Evolutionary conservation across 805 yeast genomes (phyloP).

Genomic region (Maudiozyma serrabonitensis): DNA sequence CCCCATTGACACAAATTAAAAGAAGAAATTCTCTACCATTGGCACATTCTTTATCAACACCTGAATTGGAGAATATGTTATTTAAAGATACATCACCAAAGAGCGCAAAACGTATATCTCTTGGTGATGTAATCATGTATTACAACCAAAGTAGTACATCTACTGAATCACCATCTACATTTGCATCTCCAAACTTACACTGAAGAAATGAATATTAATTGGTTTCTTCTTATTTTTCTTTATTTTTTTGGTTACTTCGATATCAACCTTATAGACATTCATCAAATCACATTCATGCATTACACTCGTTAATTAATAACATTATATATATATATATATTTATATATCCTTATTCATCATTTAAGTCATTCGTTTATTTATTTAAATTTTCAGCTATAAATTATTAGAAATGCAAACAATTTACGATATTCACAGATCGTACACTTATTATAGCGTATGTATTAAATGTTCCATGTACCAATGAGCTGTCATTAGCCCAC

Average conservation of each 20-base stretch:
- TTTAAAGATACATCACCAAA: constrained; percentile 8
- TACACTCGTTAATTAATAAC: neutral
- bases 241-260: neutral
- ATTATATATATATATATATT: neutral
- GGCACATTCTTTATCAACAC: constrained; percentile 9
- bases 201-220: neutral
- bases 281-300: neutral
- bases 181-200: constrained; percentile 2
- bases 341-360: neutral
- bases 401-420: neutral
- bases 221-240: neutral
- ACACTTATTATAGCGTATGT: no score
- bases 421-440: no score
- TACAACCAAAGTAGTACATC: constrained; percentile 19
- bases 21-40: constrained; percentile 1
- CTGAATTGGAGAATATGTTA: constrained; percentile 16
- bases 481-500: no score
- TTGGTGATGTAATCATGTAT: constrained; percentile 25
- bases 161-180: constrained; percentile 9
- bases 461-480: no score
- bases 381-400: neutral
- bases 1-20: neutral
- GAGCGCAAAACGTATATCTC: constrained; percentile 17
- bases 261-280: neutral
- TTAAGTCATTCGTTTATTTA: neutral